Evolutionary conservation across 192 early-diverging fungal species (phyloP).

Genomic region (Dimargaris xerosporica): DNA sequence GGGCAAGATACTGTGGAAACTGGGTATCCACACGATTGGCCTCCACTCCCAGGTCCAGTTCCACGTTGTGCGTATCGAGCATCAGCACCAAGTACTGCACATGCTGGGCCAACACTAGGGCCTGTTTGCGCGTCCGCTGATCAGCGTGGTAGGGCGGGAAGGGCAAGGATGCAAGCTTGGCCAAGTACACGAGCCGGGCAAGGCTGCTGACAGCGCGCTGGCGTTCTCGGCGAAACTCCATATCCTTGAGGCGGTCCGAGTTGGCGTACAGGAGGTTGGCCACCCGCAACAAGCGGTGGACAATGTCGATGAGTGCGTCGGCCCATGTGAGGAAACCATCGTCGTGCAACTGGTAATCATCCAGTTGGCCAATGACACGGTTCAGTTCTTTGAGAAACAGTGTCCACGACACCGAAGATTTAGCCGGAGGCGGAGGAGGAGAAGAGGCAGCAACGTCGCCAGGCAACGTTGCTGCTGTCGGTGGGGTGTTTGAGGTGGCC

Average conservation of each 20-base stretch:
- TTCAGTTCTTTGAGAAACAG: conserved; percentile 2
- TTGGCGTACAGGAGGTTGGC: conserved; percentile 12
- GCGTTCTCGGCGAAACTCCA: conserved; percentile 7
- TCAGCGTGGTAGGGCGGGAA: conserved; percentile 9
- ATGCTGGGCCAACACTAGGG: conserved; percentile 5
- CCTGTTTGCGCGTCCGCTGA: conserved; percentile 4
- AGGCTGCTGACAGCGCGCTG: conserved; percentile 11
- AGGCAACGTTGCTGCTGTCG: too few relatives aligned
- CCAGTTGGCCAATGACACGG: conserved; percentile 8
- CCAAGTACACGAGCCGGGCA: conserved; percentile 8
- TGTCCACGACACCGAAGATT: not conserved
- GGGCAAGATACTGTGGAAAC: conserved; percentile 2
- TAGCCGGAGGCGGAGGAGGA: not conserved
- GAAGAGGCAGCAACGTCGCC: too few relatives aligned
- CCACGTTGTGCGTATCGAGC: conserved; percentile 9
- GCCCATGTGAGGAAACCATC: conserved; percentile 4
- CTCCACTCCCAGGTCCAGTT: not conserved
- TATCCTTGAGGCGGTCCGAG: conserved; percentile 7
- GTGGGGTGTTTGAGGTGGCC: too few relatives aligned
- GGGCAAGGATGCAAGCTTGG: not conserved
- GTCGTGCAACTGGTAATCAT: not conserved
- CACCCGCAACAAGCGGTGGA: conserved; percentile 4
- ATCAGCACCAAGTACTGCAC: conserved; percentile 8
- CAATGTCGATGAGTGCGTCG: conserved; percentile 9
- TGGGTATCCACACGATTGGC: not conserved